Evolutionary conservation across 2,329 filamentous ascomycete genomes (phyloP).

Genomic region (Cladosporium sp.): DNA sequence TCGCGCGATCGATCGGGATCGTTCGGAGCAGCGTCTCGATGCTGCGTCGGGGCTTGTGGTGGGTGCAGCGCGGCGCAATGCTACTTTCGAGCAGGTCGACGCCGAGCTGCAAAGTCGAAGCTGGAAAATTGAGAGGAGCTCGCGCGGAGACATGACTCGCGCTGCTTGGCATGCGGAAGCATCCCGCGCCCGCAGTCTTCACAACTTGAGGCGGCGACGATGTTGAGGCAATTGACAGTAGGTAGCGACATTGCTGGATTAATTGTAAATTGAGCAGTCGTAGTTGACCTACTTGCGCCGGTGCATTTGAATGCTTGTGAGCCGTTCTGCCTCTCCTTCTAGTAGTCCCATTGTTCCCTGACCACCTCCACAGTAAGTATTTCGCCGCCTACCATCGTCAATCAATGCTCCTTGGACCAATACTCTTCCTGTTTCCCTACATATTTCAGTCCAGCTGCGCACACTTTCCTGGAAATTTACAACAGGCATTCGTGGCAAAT

Average conservation of each 20-base stretch:
- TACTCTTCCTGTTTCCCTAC: background rate
- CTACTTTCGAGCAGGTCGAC: background rate
- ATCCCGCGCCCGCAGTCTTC: too few relatives aligned
- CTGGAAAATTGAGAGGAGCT: background rate
- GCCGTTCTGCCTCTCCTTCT: background rate
- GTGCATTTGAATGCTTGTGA: too few relatives aligned
- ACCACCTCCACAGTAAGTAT: background rate
- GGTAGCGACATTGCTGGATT: too few relatives aligned
- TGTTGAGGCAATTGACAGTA: too few relatives aligned
- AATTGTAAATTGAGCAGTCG: too few relatives aligned
- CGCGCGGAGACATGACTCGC: background rate
- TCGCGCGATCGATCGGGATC: constrained; percentile 5
- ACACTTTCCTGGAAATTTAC: background rate
- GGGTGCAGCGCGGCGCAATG: constrained; percentile 3
- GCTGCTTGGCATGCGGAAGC: too few relatives aligned
- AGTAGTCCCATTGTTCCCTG: background rate
- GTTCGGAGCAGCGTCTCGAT: constrained; percentile 4
- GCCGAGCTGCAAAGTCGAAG: background rate
- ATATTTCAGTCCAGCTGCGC: background rate
- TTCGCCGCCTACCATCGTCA: background rate
- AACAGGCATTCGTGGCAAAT: background rate
- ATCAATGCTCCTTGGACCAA: background rate
- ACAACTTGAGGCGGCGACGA: too few relatives aligned
- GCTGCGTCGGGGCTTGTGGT: constrained; percentile 1
- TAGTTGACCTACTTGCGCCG: too few relatives aligned